Conservation (phyloP, 176 grass and related monocot genomes). For the Ensete ventricosum region DNA sequence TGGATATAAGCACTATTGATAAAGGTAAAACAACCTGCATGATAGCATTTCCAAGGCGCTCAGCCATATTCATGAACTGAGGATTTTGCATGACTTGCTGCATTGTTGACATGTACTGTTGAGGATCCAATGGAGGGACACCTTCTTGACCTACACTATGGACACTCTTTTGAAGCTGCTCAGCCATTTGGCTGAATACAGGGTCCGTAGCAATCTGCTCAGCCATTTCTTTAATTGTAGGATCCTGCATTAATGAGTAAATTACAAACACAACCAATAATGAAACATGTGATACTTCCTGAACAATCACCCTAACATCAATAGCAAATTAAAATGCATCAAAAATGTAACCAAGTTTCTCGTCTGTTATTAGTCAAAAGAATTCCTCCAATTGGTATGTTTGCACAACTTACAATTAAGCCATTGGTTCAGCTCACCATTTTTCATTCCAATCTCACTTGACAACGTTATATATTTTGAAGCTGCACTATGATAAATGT, state of each 20-base stretch:
- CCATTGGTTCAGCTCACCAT: neutral
- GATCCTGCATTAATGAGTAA: conserved; percentile 49
- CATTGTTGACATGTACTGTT: conserved; percentile 71
- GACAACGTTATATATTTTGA: too few relatives aligned
- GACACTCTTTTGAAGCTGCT: conserved; percentile 71
- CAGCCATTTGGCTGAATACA: conserved; percentile 80
- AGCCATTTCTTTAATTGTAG: conserved; percentile 89
- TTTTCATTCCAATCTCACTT: neutral
- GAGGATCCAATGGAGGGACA: conserved; percentile 58
- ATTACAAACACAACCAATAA: neutral
- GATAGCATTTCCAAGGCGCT: conserved; percentile 66
- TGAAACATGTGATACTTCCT: neutral
- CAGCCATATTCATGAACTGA: conserved; percentile 79
- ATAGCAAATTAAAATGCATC: neutral
- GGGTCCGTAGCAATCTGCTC: conserved; percentile 84
- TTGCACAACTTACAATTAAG: neutral
- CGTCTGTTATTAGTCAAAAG: neutral
- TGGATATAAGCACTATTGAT: neutral
- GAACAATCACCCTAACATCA: conserved; percentile 5
- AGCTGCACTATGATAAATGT: too few relatives aligned
- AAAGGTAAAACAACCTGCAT: conserved; percentile 52
- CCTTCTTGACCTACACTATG: conserved; percentile 54
- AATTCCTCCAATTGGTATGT: too few relatives aligned
- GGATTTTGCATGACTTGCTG: conserved; percentile 91
- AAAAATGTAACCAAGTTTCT: neutral